Base-by-base conservation (phyloP, 1,284 basidiomycete species). In the Rhodotorula glutinis region DNA sequence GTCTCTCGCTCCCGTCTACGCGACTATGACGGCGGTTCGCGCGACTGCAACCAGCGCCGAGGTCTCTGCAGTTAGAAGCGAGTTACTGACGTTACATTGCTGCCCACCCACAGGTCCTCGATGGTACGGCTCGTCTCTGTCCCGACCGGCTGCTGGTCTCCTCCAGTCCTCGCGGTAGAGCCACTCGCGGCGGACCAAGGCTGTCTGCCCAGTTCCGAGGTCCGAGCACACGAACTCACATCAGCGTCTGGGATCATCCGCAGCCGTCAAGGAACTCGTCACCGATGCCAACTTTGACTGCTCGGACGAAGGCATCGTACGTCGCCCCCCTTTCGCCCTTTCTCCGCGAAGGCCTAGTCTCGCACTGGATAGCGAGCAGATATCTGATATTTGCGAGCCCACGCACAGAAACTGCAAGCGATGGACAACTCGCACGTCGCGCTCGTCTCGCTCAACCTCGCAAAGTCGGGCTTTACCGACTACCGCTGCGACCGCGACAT, bases 351-450 rank as follows among this genome's bases (percentile, higher is more conserved):
- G 8, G n/a, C 33, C 27, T 25, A 16, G 27, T 21, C 47, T 52
- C 27, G 21, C 30, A 21, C 19, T 25, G 33, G 33, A 38, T 8
- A 38, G 53, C 40, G 53, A 25, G 14, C n/a, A 7, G 33, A 38
- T 38, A 11, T 38, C 33, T 5, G n/a, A 8, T 9, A 3, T 2
- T 10, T 14, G 52, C 13, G 4, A 19, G 10, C 27, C 16, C 17
- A 53, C 40, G 25, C 38, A 8, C 49, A 59, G 58, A 86, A 86
- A 64, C 85, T 97, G 21, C 96, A 98, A 84, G 95, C 96, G 1
- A 99, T 98, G 96, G 96, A 98, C 83, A 98, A 97, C 85, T 98
- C 95, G 10, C 96, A 98, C 81, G 95, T 98, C 76, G 96, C 95
- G 1, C 88, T 98, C 67, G 95, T 98, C 47, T 82, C 91, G 13